Evolutionary conservation across 208 protist genomes (phyloP).

Genomic region (Herpetomonas tarakana): DNA sequence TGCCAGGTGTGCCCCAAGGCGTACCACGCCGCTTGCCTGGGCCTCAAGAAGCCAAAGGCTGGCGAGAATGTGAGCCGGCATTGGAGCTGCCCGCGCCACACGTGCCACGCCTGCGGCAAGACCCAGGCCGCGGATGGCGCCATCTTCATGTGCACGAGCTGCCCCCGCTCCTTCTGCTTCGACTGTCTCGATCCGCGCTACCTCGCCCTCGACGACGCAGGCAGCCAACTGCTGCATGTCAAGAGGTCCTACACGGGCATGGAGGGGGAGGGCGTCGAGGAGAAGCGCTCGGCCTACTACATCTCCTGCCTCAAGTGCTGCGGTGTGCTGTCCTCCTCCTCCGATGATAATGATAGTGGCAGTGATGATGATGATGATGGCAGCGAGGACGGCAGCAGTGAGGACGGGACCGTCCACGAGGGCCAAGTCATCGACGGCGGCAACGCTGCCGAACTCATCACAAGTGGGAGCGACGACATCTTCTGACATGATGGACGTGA

Average conservation of each 20-base stretch:
- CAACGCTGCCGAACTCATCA: slow-evolving; percentile 8
- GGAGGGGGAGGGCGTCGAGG: slow-evolving; percentile 55
- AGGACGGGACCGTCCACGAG: neutral
- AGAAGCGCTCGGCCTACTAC: slow-evolving; percentile 74
- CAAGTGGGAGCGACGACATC: neutral
- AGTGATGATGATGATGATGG: slow-evolving; percentile 14
- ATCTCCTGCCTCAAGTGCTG: slow-evolving; percentile 76
- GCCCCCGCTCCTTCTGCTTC: slow-evolving; percentile 81
- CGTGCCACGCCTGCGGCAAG: slow-evolving; percentile 62
- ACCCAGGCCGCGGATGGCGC: slow-evolving; percentile 55
- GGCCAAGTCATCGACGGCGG: slow-evolving; percentile 5
- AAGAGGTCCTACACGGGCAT: slow-evolving; percentile 63
- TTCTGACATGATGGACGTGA: too few species aligned
- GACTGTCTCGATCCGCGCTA: slow-evolving; percentile 82
- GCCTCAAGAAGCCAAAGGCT: slow-evolving; percentile 26
- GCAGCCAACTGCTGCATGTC: slow-evolving; percentile 60
- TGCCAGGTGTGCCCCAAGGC: slow-evolving; percentile 78
- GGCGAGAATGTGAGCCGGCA: slow-evolving; percentile 33
- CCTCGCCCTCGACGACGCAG: slow-evolving; percentile 59
- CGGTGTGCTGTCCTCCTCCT: slow-evolving; percentile 60
- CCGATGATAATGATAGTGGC: slow-evolving; percentile 16
- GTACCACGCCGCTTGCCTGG: slow-evolving; percentile 78
- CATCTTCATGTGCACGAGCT: slow-evolving; percentile 82
- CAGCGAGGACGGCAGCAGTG: slow-evolving; percentile 10
- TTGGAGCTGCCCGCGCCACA: slow-evolving; percentile 79